Evolutionary conservation across 495 filamentous ascomycete genomes (phyloP).

Genomic region (Penicillium verhagenii): DNA sequence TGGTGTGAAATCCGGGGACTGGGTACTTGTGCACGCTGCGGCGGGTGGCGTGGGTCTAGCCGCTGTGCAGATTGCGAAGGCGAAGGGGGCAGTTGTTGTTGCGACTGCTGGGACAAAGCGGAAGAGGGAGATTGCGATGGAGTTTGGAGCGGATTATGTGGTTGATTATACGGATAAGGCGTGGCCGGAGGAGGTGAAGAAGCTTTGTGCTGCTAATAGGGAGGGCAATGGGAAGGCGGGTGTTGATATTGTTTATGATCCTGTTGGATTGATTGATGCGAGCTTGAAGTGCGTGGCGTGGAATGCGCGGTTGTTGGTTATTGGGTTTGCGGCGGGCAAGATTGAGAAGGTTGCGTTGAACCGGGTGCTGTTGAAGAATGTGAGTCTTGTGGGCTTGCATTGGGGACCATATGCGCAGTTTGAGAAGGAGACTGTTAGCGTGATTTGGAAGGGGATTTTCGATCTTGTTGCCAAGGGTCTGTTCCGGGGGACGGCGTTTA

Average conservation of each 20-base stretch:
- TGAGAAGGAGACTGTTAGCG: constrained; percentile 67
- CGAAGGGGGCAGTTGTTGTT: constrained; percentile 82
- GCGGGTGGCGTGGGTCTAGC: constrained; percentile 90
- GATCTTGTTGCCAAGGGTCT: constrained; percentile 73
- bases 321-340: constrained; percentile 84
- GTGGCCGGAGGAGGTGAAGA: constrained; percentile 80
- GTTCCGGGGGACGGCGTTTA: constrained; percentile 79
- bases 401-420: constrained; percentile 81
- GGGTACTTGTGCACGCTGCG: constrained; percentile 87
- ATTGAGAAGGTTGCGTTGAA: constrained; percentile 95
- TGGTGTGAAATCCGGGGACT: constrained; percentile 73
- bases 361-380: constrained; percentile 90
- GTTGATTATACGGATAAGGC: constrained; percentile 68
- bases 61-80: constrained; percentile 92
- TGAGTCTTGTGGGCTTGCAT: constrained; percentile 83
- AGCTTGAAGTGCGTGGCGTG: constrained; percentile 86
- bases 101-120: constrained; percentile 77
- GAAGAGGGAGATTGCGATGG: constrained; percentile 74
- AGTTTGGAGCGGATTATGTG: constrained; percentile 81
- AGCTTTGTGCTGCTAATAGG: constrained; percentile 49
- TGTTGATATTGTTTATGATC: constrained; percentile 89
- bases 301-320: constrained; percentile 83
- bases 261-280: constrained; percentile 80
- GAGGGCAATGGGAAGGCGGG: constrained; percentile 65
- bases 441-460: constrained; percentile 81